A percentile compares a stretch with the other conserved stretches of the same genome.
phyloP scores from a whole-genome alignment of 257 asterid genomes.

The Solanum rostratum region DNA sequence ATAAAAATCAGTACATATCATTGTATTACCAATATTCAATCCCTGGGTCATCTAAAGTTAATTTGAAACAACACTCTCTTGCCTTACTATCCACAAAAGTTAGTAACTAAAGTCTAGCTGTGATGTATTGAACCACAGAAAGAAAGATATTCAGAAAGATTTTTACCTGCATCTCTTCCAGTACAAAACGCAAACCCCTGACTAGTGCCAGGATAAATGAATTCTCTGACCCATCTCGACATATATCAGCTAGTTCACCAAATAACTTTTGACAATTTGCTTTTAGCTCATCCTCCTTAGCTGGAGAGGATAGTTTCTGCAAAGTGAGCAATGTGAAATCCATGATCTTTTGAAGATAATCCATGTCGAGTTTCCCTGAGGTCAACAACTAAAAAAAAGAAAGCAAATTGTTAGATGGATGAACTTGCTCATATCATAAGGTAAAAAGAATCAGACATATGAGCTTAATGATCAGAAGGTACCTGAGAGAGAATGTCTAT shows the following conservation, averaged over 20 bases:
- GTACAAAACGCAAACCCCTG: slow-evolving; percentile 76
- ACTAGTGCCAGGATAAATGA: slow-evolving; percentile 41
- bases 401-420: background rate
- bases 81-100: background rate
- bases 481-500: slow-evolving; percentile 78
- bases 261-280: slow-evolving; percentile 40
- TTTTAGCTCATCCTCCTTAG: slow-evolving; percentile 53
- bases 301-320: slow-evolving; percentile 82
- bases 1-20: background rate
- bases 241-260: slow-evolving; percentile 46
- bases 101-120: background rate
- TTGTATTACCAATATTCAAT: background rate
- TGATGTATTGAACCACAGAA: background rate
- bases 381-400: slow-evolving; percentile 37
- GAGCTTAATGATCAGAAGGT: background rate
- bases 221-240: slow-evolving; percentile 27
- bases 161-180: slow-evolving; percentile 80
- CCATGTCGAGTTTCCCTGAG: slow-evolving; percentile 53
- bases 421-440: background rate
- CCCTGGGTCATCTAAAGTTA: background rate
- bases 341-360: slow-evolving; percentile 60
- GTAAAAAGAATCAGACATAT: background rate
- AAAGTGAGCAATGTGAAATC: slow-evolving; percentile 56
- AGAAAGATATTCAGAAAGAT: background rate
- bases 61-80: background rate